Evolutionary conservation across 768 basidiomycete species (phyloP).

Genomic region (Amanita inopinata): DNA sequence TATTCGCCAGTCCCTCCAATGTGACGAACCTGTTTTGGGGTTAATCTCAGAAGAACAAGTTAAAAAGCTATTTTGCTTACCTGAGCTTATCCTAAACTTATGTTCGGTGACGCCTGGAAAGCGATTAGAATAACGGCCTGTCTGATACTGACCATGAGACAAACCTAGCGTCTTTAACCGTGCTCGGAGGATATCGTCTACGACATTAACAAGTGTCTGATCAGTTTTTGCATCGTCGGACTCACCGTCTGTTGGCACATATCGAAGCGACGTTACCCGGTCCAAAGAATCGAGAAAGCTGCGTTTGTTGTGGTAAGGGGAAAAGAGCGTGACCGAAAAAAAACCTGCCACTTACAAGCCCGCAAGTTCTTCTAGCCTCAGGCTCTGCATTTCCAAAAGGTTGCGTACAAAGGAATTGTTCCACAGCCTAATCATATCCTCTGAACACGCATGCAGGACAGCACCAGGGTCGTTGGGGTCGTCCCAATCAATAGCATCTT

Average conservation of each 20-base stretch:
- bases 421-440: constrained; percentile 63
- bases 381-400: constrained; percentile 41
- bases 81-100: constrained; percentile 47
- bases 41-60: constrained; percentile 1
- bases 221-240: neutral
- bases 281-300: constrained; percentile 66
- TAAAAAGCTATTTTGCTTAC: constrained; percentile 18
- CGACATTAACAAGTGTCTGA: neutral
- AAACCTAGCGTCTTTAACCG: constrained; percentile 49
- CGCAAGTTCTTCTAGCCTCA: constrained; percentile 57
- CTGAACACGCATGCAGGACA: constrained; percentile 45
- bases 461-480: constrained; percentile 48
- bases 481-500: constrained; percentile 29
- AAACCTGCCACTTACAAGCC: constrained; percentile 48
- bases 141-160: constrained; percentile 11
- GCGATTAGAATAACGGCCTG: neutral
- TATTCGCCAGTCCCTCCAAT: constrained; percentile 33
- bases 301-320: constrained; percentile 18
- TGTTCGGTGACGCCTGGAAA: constrained; percentile 59
- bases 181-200: constrained; percentile 67
- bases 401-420: constrained; percentile 41
- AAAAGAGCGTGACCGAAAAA: constrained; percentile 1
- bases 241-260: constrained; percentile 59
- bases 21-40: constrained; percentile 14
- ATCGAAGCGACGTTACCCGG: constrained; percentile 51